Base-by-base conservation (phyloP, 2,329 filamentous ascomycete species). In the Westerdykella aurantiaca region DNA sequence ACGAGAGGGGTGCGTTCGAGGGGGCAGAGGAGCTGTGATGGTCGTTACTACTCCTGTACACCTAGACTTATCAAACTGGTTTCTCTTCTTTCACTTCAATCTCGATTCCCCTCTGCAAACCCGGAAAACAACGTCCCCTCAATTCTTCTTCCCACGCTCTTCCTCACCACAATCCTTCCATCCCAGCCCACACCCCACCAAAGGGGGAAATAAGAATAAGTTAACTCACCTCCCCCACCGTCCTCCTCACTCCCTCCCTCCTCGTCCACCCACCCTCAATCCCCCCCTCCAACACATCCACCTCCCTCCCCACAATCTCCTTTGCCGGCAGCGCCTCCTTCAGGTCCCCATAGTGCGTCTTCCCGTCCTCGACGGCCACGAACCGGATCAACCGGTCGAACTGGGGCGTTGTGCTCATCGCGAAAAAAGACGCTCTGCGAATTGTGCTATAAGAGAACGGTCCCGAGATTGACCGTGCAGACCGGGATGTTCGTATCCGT, bases 381-480 rank as follows among this genome's bases (percentile, higher is more conserved):
- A 68, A 68, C 1, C 64, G 52, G 14, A 68, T 61, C 35, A 68
- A 45, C 18, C 63, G 52, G 37, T 65, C 57, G 41, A 67, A 67
- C 10, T 29, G 25, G 25, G 25, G 4, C 11, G 25, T 29, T 4
- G 4, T 3, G 11, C 4, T 29, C 25, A 29, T 29, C 2, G 25
- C 18, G 18, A 21, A 21, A 21, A 3, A 21, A 21, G 18, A 21
- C 4, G 18, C 18, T 21, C 18, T 21, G 18, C 18, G 18, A 6
- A 21, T 21, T 21, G 6, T 21, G 18, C 18, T 21, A 6, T 21
- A 21, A 21, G 18, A 6, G 18, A 21, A 21, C 6, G 18, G 18
- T 21, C 25, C 25, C 4, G 25, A 12, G 25, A 29, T 29, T 7
- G 25, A 7, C 18, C 18, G 18, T 4, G 18, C 18, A 6, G 18